phyloP scores from a whole-genome alignment of 345 rosid genomes.

The Pistacia atlantica region DNA sequence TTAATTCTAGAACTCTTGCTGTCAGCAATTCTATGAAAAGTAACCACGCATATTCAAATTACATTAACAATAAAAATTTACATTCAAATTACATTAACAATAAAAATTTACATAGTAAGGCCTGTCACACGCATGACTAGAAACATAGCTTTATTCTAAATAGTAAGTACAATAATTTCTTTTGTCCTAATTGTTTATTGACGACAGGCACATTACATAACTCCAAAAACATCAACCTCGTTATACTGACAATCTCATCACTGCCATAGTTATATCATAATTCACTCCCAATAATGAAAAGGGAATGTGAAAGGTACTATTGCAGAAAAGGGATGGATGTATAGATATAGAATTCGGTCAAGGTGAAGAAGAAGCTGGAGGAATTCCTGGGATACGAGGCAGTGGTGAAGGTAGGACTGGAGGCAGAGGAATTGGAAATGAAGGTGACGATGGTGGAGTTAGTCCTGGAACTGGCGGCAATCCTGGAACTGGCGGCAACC shows the following conservation, averaged over 20 bases:
- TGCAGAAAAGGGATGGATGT: background rate
- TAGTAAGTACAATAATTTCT: background rate
- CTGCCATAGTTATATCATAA: background rate
- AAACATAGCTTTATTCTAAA: background rate
- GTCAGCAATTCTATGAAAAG: background rate
- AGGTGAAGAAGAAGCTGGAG: slow-evolving; percentile 45
- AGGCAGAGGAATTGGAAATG: slow-evolving; percentile 35
- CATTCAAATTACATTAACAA: background rate
- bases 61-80: background rate
- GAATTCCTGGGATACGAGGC: slow-evolving; percentile 41
- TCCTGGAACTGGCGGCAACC: no score
- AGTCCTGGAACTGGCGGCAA: slow-evolving; percentile 44
- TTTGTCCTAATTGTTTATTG: background rate
- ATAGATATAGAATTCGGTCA: slow-evolving; percentile 7
- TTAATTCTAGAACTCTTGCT: no score
- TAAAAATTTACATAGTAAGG: background rate
- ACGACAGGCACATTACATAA: background rate
- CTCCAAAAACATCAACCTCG: background rate
- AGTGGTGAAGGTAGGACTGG: slow-evolving; percentile 38
- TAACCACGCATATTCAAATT: background rate
- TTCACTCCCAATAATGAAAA: background rate
- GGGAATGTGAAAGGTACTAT: background rate
- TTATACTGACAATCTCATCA: background rate
- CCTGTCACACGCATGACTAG: background rate
- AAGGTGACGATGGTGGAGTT: slow-evolving; percentile 44